phyloP scores from a whole-genome alignment of 805 yeast genomes.

The Tetrapisispora taiwanensis region DNA sequence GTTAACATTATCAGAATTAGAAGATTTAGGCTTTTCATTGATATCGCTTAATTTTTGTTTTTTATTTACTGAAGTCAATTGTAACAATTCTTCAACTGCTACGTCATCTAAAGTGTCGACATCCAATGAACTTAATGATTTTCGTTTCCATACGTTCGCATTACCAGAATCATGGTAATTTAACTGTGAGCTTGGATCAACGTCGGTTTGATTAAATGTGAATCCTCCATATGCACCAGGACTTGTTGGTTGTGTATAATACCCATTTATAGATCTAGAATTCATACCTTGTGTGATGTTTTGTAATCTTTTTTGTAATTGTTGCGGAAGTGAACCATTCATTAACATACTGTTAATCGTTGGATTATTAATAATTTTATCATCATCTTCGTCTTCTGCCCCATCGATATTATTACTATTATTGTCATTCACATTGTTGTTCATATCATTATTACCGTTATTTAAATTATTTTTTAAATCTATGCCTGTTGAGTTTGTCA shows the following conservation, averaged over 20 bases:
- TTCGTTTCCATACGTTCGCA: conserved; percentile 16
- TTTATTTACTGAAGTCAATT: conserved; percentile 19
- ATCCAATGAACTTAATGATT: conserved; percentile 20
- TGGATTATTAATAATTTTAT: conserved; percentile 7
- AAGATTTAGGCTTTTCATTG: neutral
- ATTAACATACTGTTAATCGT: conserved; percentile 12
- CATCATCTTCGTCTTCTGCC: neutral
- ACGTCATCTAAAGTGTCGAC: conserved; percentile 21
- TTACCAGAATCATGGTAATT: conserved; percentile 3
- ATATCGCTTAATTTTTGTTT: conserved; percentile 8
- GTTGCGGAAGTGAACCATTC: conserved; percentile 22
- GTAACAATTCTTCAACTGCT: conserved; percentile 25
- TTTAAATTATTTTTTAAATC: neutral
- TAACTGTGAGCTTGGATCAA: conserved; percentile 3
- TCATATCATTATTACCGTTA: neutral
- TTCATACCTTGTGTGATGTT: conserved; percentile 21
- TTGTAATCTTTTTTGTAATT: conserved; percentile 20
- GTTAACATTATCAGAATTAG: neutral
- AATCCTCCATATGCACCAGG: conserved; percentile 16
- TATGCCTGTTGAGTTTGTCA: neutral
- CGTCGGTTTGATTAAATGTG: conserved; percentile 9
- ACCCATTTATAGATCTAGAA: conserved; percentile 22
- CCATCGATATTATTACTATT: conserved; percentile 2
- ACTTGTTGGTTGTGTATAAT: conserved; percentile 27
- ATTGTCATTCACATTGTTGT: neutral